Base-by-base conservation (phyloP, 805 yeast species). In the Blastobotrys chiropterorum region DNA sequence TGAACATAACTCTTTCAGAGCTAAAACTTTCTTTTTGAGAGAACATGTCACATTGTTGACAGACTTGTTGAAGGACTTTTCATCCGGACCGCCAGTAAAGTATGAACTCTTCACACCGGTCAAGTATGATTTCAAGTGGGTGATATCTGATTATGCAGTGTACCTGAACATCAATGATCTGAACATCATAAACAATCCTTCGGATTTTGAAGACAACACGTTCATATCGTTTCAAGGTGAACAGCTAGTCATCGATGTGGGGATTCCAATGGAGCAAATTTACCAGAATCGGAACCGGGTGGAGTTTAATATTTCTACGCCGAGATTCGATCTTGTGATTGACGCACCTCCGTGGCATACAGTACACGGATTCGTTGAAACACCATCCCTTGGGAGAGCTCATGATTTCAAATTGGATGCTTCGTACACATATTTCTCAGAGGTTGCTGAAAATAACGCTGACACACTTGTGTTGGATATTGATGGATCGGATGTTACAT, bases 291-390 rank as follows among this genome's bases (percentile, higher is more conserved):
- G 51, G 16, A 62, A 60, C n/a, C 47, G 54, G 1, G 56, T 67
- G 22, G 46, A 51, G 1, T 58, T 62, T 22, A 15, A 31, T 2
- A 16, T 68, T 5, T 19, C 43, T 8, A 59, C 96, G 0, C 80
- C 86, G 0, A 69, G 68, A 46, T 79, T 89, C 57, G 77, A 82
- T 46, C 61, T 94, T 46, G 70, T 78, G 0, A 65, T 90, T 2
- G 85, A 82, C 52, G 80, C 94, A 0, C 98, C 99, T 0, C 85
- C 92, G 0, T 94, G 98, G 96, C 95, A 89, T 62, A 90, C 98
- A 0, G 71, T 82, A 21, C 79, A 82, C 50, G 83, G 85, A 46
- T 92, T 92, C 58, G 65, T 86, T 70, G 75, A 76, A 46, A 68
- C 77, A 11, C 79, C 76, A 16, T 77, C 78, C 14, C 75, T 89